Evolutionary conservation across 1,139 yeast species (phyloP).

Genomic region (Geotrichum bryndzae): DNA sequence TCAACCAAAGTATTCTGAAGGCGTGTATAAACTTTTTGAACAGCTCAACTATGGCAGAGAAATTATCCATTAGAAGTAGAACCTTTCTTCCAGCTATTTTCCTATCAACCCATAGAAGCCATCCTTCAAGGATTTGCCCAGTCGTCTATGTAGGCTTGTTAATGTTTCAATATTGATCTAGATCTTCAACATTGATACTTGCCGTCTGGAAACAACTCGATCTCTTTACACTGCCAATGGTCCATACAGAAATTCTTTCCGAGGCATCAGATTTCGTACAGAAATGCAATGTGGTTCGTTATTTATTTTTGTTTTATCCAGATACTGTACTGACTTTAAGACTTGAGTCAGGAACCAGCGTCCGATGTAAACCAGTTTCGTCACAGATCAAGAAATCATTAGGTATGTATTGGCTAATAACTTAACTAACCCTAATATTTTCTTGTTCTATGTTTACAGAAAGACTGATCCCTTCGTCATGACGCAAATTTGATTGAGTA

Average conservation of each 20-base stretch:
- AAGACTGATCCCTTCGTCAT: background rate
- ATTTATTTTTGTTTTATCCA: background rate
- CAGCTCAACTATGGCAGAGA: background rate
- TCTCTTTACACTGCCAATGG: background rate
- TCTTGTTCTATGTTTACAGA: background rate
- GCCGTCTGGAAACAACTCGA: background rate
- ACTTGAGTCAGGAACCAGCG: background rate
- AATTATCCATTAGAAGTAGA: background rate
- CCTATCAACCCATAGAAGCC: background rate
- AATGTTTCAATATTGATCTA: background rate
- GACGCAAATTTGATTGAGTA: background rate
- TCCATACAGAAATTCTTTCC: background rate
- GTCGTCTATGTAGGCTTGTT: background rate
- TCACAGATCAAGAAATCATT: background rate
- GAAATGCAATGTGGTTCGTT: background rate
- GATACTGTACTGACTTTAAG: background rate
- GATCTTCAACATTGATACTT: background rate
- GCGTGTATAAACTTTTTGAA: background rate
- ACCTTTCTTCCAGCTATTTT: background rate
- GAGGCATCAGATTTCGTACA: background rate
- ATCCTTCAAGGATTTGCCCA: background rate
- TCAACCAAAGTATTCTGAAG: background rate
- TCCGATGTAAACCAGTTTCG: background rate
- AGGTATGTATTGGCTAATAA: background rate
- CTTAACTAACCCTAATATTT: background rate